Evolutionary conservation across 2,329 filamentous ascomycete species (phyloP).

Genomic region (Akanthomyces muscarius): DNA sequence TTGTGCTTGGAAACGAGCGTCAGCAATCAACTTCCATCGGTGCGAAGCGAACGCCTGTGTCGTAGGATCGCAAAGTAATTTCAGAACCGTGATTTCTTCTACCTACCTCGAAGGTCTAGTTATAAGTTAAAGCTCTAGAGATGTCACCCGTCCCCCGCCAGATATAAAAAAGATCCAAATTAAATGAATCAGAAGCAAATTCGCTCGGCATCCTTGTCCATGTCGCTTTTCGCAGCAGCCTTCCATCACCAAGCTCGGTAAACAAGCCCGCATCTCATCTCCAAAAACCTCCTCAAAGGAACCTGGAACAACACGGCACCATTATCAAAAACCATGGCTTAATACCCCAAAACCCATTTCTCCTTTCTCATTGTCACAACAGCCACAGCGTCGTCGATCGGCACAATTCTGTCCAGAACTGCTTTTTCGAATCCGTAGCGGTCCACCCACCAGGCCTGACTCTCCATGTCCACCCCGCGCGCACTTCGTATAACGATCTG

Average conservation of each 20-base stretch:
- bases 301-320: not conserved
- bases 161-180: not conserved
- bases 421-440: not conserved
- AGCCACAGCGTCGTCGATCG: not conserved
- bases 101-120: not conserved
- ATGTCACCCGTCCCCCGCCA: not conserved
- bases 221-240: too few relatives aligned
- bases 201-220: too few relatives aligned
- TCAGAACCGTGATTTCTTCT: not conserved
- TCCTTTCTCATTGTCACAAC: not conserved
- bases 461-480: not conserved
- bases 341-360: not conserved
- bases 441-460: not conserved
- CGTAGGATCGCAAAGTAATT: not conserved
- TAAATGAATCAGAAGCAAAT: too few relatives aligned
- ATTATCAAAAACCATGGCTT: not conserved
- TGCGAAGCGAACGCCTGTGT: not conserved
- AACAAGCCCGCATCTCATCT: too few relatives aligned
- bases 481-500: too few relatives aligned
- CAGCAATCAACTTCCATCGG: not conserved
- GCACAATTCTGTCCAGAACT: not conserved
- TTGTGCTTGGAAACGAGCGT: conserved; percentile 14
- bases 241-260: too few relatives aligned
- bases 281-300: too few relatives aligned
- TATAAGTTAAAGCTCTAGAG: not conserved